Percentiles rank a stretch among this genome's conserved stretches.
Conservation (phyloP, 306 rosid species). For the Benincasa hispida region DNA sequence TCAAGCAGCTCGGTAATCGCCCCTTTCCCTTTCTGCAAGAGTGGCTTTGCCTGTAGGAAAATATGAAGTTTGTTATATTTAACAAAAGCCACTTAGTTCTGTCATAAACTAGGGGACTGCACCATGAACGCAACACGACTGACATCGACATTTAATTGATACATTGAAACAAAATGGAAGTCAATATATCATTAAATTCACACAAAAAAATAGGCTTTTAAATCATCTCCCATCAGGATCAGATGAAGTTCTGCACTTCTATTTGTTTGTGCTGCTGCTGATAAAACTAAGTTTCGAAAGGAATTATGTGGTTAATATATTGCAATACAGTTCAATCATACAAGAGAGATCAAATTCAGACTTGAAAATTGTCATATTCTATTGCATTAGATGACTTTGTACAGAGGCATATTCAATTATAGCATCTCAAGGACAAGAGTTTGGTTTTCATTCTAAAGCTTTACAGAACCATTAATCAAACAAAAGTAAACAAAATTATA, state of each 20-base stretch:
- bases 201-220: too few relatives aligned
- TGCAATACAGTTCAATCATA: background rate
- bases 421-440: background rate
- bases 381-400: background rate
- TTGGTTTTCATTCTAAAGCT: background rate
- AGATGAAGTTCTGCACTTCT: too few relatives aligned
- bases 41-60: conserved; percentile 70
- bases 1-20: conserved; percentile 80
- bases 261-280: background rate
- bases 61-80: background rate
- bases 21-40: conserved; percentile 69
- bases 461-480: background rate
- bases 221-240: too few relatives aligned
- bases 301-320: background rate
- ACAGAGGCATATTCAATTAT: background rate
- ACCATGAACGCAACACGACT: background rate
- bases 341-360: background rate
- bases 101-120: background rate
- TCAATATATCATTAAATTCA: too few relatives aligned
- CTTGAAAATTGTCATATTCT: background rate
- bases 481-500: background rate
- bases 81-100: background rate
- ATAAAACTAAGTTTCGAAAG: background rate
- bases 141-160: background rate
- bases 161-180: background rate